Percentiles rank a stretch among this genome's conserved stretches.
Evolutionary conservation across 2,329 filamentous ascomycete species (phyloP).

Genomic region (Aspergillus udagawae): DNA sequence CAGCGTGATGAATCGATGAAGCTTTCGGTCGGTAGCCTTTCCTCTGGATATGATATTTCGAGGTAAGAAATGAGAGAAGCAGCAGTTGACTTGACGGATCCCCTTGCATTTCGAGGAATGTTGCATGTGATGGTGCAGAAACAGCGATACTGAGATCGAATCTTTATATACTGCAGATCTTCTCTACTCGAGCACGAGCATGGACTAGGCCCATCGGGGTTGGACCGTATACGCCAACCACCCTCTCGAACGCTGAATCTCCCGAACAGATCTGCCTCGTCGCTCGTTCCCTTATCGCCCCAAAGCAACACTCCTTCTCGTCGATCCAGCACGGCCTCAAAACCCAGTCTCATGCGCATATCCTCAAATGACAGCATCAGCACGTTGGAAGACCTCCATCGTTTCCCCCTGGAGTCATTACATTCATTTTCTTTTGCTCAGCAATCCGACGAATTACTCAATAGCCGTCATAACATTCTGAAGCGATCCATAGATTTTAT

Average conservation of each 20-base stretch:
- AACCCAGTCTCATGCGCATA: slow-evolving; percentile 51
- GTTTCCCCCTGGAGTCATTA: slow-evolving; percentile 91
- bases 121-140: slow-evolving; percentile 4
- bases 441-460: slow-evolving; percentile 86
- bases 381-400: slow-evolving; percentile 75
- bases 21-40: slow-evolving; percentile 72
- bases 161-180: slow-evolving; percentile 53
- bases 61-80: slow-evolving; percentile 55
- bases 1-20: slow-evolving; percentile 59
- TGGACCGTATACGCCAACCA: slow-evolving; percentile 90
- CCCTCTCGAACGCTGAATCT: slow-evolving; percentile 62
- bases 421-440: slow-evolving; percentile 98
- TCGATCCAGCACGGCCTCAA: slow-evolving; percentile 57
- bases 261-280: slow-evolving; percentile 59
- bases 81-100: slow-evolving; percentile 6
- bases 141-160: slow-evolving; percentile 12
- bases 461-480: slow-evolving; percentile 86
- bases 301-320: slow-evolving; percentile 69
- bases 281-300: slow-evolving; percentile 55
- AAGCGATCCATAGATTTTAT: slow-evolving; percentile 96
- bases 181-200: slow-evolving; percentile 86
- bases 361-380: slow-evolving; percentile 67
- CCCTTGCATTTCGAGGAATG: slow-evolving; percentile 15
- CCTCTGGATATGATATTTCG: slow-evolving; percentile 66
- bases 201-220: slow-evolving; percentile 76